Percentiles rank a stretch among this genome's conserved stretches.
Evolutionary conservation across 805 yeast species (phyloP).

Genomic region (Sugiyamaella smithiae): DNA sequence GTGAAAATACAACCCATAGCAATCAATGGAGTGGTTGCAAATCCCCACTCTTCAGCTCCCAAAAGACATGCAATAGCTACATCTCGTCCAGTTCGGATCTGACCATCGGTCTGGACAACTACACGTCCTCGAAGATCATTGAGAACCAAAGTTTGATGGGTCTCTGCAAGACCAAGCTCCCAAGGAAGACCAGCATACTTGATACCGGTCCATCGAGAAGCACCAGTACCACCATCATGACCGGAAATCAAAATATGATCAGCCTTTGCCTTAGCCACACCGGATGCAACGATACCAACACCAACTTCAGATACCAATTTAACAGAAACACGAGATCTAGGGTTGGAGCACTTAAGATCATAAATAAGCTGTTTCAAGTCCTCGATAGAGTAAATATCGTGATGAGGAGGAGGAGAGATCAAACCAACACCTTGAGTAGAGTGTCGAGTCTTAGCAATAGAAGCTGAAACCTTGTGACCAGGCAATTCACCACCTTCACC

Average conservation of each 20-base stretch:
- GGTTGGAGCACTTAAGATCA: constrained; percentile 95
- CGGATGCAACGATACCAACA: constrained; percentile 98
- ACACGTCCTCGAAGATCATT: constrained; percentile 96
- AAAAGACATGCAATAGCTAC: constrained; percentile 92
- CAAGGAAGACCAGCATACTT: constrained; percentile 97
- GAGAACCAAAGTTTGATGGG: constrained; percentile 94
- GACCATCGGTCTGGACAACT: constrained; percentile 97
- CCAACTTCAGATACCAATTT: constrained; percentile 97
- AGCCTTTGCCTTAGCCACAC: constrained; percentile 98
- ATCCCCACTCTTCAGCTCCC: constrained; percentile 98
- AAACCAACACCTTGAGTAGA: constrained; percentile 96
- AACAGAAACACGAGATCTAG: constrained; percentile 94
- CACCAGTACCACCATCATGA: constrained; percentile 99
- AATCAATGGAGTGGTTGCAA: constrained; percentile 95
- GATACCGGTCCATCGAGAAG: constrained; percentile 95
- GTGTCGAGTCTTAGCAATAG: constrained; percentile 92
- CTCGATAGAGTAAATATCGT: constrained; percentile 96
- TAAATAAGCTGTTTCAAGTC: constrained; percentile 95
- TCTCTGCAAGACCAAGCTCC: constrained; percentile 97
- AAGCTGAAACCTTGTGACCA: constrained; percentile 83
- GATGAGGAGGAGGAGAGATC: constrained; percentile 98
- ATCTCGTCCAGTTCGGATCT: constrained; percentile 94
- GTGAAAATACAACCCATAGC: constrained; percentile 98
- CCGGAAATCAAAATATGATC: constrained; percentile 95
- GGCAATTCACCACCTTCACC: constrained; percentile 99